Percentiles rank a stretch among this genome's conserved stretches.
These are phyloP conservation scores for Trichoderma atroviride DNA, from an alignment of 2,329 filamentous ascomycete genomes.

Conservation along the genomic window DNA sequence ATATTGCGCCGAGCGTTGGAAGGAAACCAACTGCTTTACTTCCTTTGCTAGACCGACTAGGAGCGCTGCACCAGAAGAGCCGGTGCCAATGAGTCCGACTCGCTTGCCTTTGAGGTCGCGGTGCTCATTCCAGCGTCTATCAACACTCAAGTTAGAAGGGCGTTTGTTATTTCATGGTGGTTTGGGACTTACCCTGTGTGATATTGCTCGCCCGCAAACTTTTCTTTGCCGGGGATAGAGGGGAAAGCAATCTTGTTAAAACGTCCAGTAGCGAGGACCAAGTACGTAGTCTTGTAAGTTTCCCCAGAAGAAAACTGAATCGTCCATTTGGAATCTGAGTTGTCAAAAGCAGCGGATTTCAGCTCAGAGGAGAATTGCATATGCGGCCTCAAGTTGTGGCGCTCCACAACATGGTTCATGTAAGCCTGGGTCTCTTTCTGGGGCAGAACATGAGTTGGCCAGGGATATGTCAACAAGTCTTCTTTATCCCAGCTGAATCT, in stretches of 20 bases:
- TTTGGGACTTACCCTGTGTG: not conserved
- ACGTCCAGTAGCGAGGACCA: not conserved
- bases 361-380: not conserved
- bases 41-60: not conserved
- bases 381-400: not conserved
- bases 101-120: not conserved
- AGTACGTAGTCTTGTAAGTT: not conserved
- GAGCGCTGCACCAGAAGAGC: not conserved
- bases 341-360: not conserved
- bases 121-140: not conserved
- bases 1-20: constrained; percentile 2
- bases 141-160: not conserved
- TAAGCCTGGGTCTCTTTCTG: not conserved
- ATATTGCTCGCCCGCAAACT: not conserved
- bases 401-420: constrained; percentile 4
- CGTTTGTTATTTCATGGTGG: not conserved
- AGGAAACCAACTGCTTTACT: not conserved
- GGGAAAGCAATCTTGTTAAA: not conserved
- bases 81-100: constrained; percentile 1
- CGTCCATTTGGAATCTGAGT: not conserved
- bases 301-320: not conserved
- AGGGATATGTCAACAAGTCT: not conserved
- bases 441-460: constrained; percentile 2
- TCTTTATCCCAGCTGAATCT: constrained; percentile 10
- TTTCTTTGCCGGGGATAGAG: not conserved